Base-by-base conservation (phyloP, 75 land plant genomes). In the Ceratopteris richardii region DNA sequence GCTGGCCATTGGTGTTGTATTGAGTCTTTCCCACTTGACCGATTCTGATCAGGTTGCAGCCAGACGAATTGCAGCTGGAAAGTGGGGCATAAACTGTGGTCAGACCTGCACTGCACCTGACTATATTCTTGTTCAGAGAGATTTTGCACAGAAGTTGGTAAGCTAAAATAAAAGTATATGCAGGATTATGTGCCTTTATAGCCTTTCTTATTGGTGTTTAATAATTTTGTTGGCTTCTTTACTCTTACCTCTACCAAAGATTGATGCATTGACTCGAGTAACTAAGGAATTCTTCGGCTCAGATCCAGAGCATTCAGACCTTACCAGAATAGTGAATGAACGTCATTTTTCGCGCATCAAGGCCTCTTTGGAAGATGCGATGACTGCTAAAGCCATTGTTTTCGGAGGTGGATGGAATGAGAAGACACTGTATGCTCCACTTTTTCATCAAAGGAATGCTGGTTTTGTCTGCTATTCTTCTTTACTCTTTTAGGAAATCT, bases 31-130 rank as follows among this genome's bases (percentile, higher is more conserved):
- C 37, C 37, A 9, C 9, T 33, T 33, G 3, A 4, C 7, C 9
- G 9, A 33, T 9, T 33, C 7, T 33, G 37, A 36, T 1, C 25
- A 93, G 98, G 87, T 93, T 66, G 73, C 91, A 18, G 56, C 76
- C 25, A 89, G 76, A 53, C 72, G 98, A 66, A 88, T 93, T 60
- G 70, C 66, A 23, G 41, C 47, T 20, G 98, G 96, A 31, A 93
- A 93, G 63, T 93, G 96, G 86, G 90, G 79, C 25, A 67, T 69
- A 55, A 93, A 89, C 58, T 83, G 77, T 70, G 98, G 98, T 25
- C 98, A 93, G 75, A 82, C 98, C n/a, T 93, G 98, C 60, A 51
- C 86, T 61, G 77, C 80, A 1, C 62, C 85, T 21, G 98, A 94
- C 44, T 94, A 90, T 60, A 20, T 90, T 7, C 72, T 94, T 12